Conservation (phyloP, 305 asterid genomes). For the Fraxinus greggii region DNA sequence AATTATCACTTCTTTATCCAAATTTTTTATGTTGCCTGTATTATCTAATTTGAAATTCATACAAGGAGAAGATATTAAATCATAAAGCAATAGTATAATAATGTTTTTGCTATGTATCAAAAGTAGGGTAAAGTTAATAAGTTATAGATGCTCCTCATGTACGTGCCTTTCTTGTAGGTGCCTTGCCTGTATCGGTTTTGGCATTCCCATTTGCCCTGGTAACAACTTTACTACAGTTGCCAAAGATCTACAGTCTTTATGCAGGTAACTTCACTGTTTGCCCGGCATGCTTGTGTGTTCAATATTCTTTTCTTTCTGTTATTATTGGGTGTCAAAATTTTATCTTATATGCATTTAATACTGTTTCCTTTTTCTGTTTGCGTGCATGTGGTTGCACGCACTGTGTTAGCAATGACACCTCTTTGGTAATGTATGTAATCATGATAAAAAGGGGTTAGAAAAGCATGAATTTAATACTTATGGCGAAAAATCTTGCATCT, state of each 20-base stretch:
- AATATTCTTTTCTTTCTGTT: not conserved
- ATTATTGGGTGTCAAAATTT: constrained; percentile 7
- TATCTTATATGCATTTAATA: not conserved
- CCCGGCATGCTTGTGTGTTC: not conserved
- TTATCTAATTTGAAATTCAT: not conserved
- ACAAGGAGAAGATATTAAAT: not conserved
- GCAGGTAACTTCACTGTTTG: constrained; percentile 49
- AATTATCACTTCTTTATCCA: not conserved
- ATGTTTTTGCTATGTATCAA: not conserved
- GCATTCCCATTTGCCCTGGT: constrained; percentile 69
- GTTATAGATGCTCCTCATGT: constrained; percentile 18
- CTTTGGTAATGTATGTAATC: not conserved
- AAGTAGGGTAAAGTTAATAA: not conserved
- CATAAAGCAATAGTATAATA: not conserved
- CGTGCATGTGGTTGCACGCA: not conserved
- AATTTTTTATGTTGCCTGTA: not conserved
- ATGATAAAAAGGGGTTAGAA: not conserved
- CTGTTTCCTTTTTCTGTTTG: not conserved
- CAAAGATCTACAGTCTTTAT: constrained; percentile 71
- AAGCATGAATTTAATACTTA: not conserved
- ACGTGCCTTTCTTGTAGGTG: constrained; percentile 47
- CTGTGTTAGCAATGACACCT: not conserved
- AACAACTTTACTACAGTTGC: constrained; percentile 63
- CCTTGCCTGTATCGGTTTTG: constrained; percentile 64
- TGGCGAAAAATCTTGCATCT: not conserved